Base-by-base conservation (phyloP, 106 monocot species). In the Acanthochlamys bracteata region DNA sequence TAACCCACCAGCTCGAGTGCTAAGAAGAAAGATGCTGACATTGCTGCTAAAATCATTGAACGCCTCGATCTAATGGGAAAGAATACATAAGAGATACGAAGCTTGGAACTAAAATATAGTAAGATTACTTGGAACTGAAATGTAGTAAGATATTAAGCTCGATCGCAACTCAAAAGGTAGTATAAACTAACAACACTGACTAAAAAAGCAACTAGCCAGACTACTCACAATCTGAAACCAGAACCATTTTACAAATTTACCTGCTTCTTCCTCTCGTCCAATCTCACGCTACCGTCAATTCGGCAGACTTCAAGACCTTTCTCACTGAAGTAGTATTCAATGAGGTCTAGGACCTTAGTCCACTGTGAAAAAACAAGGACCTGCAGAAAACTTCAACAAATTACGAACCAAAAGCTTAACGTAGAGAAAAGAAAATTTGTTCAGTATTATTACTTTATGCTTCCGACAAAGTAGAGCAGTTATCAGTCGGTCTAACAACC, bases 1-100 rank as follows among this genome's bases (percentile, higher is more conserved):
- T 21, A 98, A 66, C 8, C 98, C 98, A 67, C 98, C 98, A 71
- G 92, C 92, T 22, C 98, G 75, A 33, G 98, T 98, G 73, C 91
- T 98, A 22, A 98, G 74, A 60, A 98, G 80, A 63, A 98, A 98
- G 57, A 98, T 61, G 49, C 33, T 70, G 43, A 75, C 58, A 66
- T 59, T 77, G 75, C 92, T 89, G 53, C 80, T 73, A 11, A 83
- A 14, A 27, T 88, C 76, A 79, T 92, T 98, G 71, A 98, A 98
- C 43, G 70, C 80, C 0, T 75, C 88, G 75, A 98, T 98, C 96
- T 98, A 78, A 40, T 46, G 41, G 41, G 19, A 19, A 66, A 56
- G 0, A n/a, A n/a, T n/a, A n/a, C n/a, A n/a, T n/a, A n/a, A n/a
- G n/a, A n/a, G n/a, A n/a, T n/a, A n/a, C n/a, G n/a, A n/a, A n/a